A percentile compares a stretch with the other conserved stretches of the same genome.
phyloP scores from a whole-genome alignment of 1,139 yeast genomes.

The Zygoascus hellenicus region DNA sequence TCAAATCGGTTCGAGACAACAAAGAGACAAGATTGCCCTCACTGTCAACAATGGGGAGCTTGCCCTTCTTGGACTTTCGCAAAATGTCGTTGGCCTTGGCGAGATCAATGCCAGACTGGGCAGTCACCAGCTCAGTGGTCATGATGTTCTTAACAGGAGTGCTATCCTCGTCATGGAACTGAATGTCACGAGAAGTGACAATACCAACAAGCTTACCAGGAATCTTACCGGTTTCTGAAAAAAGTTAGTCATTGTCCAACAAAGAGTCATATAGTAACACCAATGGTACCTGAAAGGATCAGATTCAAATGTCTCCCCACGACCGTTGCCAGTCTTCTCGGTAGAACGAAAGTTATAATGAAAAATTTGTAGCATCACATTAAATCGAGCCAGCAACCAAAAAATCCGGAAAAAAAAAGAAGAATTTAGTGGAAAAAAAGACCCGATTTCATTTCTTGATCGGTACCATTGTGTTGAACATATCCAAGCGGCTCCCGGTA shows the following conservation, averaged over 20 bases:
- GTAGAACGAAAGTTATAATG: conserved; percentile 99
- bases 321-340: conserved; percentile 84
- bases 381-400: conserved; percentile 1
- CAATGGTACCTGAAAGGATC: neutral
- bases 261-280: conserved; percentile 6
- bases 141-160: conserved; percentile 69
- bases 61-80: conserved; percentile 94
- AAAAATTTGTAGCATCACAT: conserved; percentile 54
- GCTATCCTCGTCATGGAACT: conserved; percentile 74
- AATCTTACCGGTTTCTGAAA: conserved; percentile 70
- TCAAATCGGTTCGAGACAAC: conserved; percentile 92
- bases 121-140: conserved; percentile 87
- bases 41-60: conserved; percentile 84
- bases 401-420: conserved; percentile 6
- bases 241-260: conserved; percentile 12
- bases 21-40: conserved; percentile 75
- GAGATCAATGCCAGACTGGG: conserved; percentile 62
- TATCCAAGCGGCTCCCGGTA: no score
- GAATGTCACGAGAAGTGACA: conserved; percentile 94
- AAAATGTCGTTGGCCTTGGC: conserved; percentile 84
- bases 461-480: no score
- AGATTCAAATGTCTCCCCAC: conserved; percentile 60
- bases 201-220: conserved; percentile 93
- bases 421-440: conserved; percentile 1
- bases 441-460: no score